Percentiles rank a stretch among this genome's conserved stretches.
These are phyloP conservation scores for Vitis hybrid DNA, from an alignment of 177 flowering plant genomes.

Conservation along the genomic window DNA sequence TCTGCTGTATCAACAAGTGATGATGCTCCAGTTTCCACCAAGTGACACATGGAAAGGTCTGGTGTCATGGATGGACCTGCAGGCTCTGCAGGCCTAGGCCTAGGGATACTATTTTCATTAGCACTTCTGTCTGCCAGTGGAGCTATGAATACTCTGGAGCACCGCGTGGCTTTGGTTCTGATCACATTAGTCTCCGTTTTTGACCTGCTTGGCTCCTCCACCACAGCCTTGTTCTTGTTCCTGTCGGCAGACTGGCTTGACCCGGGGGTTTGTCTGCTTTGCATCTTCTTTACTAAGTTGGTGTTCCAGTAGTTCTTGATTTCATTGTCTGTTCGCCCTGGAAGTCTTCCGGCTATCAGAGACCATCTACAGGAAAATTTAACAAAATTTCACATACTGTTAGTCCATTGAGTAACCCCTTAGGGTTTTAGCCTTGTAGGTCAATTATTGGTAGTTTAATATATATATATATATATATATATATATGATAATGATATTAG, in stretches of 20 bases:
- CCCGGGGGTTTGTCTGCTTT: not conserved
- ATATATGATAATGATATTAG: not conserved
- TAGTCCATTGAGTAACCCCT: too few relatives aligned
- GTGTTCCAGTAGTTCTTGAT: slow-evolving; percentile 51
- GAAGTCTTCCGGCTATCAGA: slow-evolving; percentile 47
- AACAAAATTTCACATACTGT: not conserved
- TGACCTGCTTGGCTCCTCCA: not conserved
- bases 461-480: too few relatives aligned
- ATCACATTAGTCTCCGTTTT: too few relatives aligned
- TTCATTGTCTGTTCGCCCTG: slow-evolving; percentile 52
- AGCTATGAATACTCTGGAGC: too few relatives aligned
- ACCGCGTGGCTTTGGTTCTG: too few relatives aligned
- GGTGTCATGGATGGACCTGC: not conserved
- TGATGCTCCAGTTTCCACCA: not conserved
- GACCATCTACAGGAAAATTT: slow-evolving; percentile 31
- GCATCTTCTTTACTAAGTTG: slow-evolving; percentile 25
- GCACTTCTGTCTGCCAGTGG: not conserved
- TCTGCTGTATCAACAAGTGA: not conserved
- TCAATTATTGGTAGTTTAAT: too few relatives aligned
- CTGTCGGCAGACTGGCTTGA: not conserved
- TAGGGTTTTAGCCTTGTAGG: too few relatives aligned
- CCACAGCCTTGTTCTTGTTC: not conserved
- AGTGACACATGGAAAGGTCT: not conserved
- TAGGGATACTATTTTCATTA: not conserved
- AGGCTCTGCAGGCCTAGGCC: not conserved